Conservation (phyloP, 148 eudicot genomes). For the Mesembryanthemum crystallinum region DNA sequence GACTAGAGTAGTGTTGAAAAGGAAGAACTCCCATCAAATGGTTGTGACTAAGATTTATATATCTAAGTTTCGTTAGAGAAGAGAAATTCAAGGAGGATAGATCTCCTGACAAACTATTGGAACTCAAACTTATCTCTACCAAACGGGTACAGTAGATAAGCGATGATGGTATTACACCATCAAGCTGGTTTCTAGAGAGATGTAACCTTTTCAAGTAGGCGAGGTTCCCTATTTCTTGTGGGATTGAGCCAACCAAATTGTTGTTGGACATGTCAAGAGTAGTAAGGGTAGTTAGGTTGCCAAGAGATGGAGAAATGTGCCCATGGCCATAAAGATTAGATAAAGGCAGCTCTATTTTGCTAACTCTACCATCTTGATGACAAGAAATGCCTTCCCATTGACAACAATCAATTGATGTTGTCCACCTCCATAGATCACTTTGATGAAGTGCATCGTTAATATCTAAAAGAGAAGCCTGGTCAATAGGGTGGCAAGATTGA, state of each 20-base stretch:
- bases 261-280: not conserved
- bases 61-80: no score
- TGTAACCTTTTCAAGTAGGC: not conserved
- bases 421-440: not conserved
- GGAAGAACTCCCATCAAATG: no score
- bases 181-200: not conserved
- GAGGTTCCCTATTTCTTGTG: not conserved
- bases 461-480: not conserved
- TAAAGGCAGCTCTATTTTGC: not conserved
- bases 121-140: not conserved
- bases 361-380: not conserved
- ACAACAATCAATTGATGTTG: not conserved
- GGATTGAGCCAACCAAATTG: not conserved
- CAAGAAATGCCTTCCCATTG: conserved; percentile 3
- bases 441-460: not conserved
- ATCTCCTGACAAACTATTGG: not conserved
- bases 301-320: not conserved
- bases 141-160: not conserved
- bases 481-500: not conserved
- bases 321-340: not conserved
- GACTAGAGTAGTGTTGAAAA: no score
- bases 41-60: no score
- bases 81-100: not conserved
- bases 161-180: not conserved
- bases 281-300: not conserved